Evolutionary conservation across 176 grass and related monocot genomes (phyloP), one percentile per base, ranked within the genome.

Genomic region (Musa beccarii): DNA sequence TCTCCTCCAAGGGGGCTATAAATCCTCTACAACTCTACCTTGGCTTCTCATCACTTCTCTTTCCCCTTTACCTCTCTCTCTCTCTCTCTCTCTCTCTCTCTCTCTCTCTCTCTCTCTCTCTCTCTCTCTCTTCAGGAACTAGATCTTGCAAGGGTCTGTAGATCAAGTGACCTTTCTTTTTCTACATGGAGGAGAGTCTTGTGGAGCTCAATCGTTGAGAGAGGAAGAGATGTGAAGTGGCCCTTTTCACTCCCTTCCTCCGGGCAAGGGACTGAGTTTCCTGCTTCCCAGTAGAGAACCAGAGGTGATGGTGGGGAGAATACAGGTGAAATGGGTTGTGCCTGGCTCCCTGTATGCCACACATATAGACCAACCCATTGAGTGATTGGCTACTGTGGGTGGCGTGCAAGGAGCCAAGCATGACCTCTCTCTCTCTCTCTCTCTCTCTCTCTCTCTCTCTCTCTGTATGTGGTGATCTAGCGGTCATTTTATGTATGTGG

Each of bases 381-480:
- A 21, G 59, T 23, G 75, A 77, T 77, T 77, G 75, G 28, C 75
- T 77, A 53, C 43, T 77, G 55, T 53, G 75, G 75, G 75, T 77
- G 75, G 75, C 75, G 54, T 77, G 75, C 75, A 77, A 77, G 75
- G 90, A 93, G 90, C 90, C 90, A 98, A 98, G 95, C 95, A 98
- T 91, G 95, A 43, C 49, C 72, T 55, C 68, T 70, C 34, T 70
- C 67, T 49, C 28, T 49, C 66, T 49, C 13, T 69, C 71, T 57
- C 72, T 54, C 17, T 23, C 70, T 25, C 51, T 73, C n/a, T 25
- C 17, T 73, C 50, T 73, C 49, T 73, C 15, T 73, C 8, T 22
- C 22, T 22, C 22, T 22, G 0, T 22, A 22, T 22, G 22, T 53
- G n/a, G 34, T 43, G 34, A 43, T 43, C 34, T 43, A 43, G 34